Evolutionary conservation across 2,329 filamentous ascomycete genomes (phyloP).

Genomic region (Fusarium chaquense): DNA sequence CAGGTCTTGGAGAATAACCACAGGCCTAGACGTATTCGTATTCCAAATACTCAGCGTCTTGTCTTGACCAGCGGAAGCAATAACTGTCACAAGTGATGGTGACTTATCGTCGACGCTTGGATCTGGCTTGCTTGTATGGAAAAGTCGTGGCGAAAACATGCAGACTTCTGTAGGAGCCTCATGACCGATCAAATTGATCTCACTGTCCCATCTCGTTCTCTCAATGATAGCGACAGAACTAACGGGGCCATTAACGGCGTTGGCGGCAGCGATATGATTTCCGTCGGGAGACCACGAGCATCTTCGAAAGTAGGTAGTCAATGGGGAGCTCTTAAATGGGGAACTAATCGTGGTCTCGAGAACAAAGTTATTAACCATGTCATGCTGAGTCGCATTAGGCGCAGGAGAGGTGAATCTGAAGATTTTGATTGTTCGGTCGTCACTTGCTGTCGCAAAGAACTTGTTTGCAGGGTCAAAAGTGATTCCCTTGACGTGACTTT

Average conservation of each 20-base stretch:
- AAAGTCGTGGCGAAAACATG: slow-evolving; percentile 93
- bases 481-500: slow-evolving; percentile 98
- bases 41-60: slow-evolving; percentile 98
- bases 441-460: slow-evolving; percentile 97
- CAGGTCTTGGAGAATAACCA: slow-evolving; percentile 90
- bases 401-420: slow-evolving; percentile 93
- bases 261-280: slow-evolving; percentile 95
- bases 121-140: slow-evolving; percentile 76
- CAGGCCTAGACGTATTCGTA: slow-evolving; percentile 90
- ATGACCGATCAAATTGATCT: slow-evolving; percentile 97
- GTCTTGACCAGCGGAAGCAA: slow-evolving; percentile 96
- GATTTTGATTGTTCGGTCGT: slow-evolving; percentile 96
- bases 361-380: slow-evolving; percentile 96
- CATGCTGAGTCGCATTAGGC: slow-evolving; percentile 91
- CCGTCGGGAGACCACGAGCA: slow-evolving; percentile 99
- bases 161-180: slow-evolving; percentile 98
- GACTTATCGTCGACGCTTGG: slow-evolving; percentile 59
- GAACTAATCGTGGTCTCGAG: slow-evolving; percentile 90
- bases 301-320: slow-evolving; percentile 95
- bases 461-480: slow-evolving; percentile 99
- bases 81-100: slow-evolving; percentile 81
- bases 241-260: slow-evolving; percentile 96
- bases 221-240: slow-evolving; percentile 97
- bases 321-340: slow-evolving; percentile 89
- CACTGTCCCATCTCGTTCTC: slow-evolving; percentile 90